These are phyloP conservation scores for Suhomyces kilbournensis DNA, from an alignment of 805 yeast species.

Conservation along the genomic window DNA sequence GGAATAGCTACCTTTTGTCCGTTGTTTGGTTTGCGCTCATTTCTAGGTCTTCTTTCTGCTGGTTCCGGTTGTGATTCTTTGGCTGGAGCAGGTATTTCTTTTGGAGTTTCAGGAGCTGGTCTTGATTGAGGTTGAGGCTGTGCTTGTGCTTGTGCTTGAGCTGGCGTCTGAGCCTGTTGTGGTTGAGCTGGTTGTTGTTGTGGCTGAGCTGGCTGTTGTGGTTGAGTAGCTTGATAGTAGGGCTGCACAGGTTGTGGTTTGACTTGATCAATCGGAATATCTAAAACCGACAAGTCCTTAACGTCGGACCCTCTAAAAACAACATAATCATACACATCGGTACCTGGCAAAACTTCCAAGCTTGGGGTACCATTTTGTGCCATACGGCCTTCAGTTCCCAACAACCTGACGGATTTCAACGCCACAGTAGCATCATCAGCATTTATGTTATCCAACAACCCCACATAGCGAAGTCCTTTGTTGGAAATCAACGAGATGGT, in stretches of 20 bases:
- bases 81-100: slow-evolving; percentile 30
- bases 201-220: slow-evolving; percentile 7
- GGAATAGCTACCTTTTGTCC: slow-evolving; percentile 37
- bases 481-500: slow-evolving; percentile 77
- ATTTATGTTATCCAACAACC: slow-evolving; percentile 80
- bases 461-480: slow-evolving; percentile 84
- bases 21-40: slow-evolving; percentile 7
- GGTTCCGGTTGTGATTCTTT: slow-evolving; percentile 8
- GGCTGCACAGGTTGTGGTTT: slow-evolving; percentile 45
- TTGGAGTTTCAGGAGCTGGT: slow-evolving; percentile 13
- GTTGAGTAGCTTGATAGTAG: slow-evolving; percentile 10
- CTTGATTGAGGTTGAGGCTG: slow-evolving; percentile 6
- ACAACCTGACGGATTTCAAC: slow-evolving; percentile 70
- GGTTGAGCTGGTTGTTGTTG: slow-evolving; percentile 7
- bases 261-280: slow-evolving; percentile 62
- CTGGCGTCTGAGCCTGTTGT: slow-evolving; percentile 2
- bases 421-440: slow-evolving; percentile 91
- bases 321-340: slow-evolving; percentile 69
- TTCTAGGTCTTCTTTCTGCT: slow-evolving; percentile 13
- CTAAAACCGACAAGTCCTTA: slow-evolving; percentile 82
- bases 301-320: slow-evolving; percentile 91
- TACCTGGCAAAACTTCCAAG: slow-evolving; percentile 68
- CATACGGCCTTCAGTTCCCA: slow-evolving; percentile 90
- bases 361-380: slow-evolving; percentile 53
- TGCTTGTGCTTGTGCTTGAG: slow-evolving; percentile 2